A percentile compares a stretch with the other conserved stretches of the same genome.
phyloP scores from a whole-genome alignment of 2,329 filamentous ascomycete genomes.

The Pseudocercospora cruenta region DNA sequence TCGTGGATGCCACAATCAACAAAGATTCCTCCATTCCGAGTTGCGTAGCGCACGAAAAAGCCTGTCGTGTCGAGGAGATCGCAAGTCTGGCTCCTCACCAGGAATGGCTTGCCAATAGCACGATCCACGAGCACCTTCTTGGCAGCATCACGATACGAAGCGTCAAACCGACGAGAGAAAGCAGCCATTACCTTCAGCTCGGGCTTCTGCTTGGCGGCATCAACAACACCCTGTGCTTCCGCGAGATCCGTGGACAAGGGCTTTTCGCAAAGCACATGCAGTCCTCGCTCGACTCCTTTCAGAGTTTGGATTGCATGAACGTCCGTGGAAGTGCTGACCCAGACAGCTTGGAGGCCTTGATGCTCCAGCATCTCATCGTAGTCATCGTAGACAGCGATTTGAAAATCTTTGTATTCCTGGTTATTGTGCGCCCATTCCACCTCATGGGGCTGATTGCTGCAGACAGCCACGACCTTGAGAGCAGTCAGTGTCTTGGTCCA shows the following conservation, averaged over 20 bases:
- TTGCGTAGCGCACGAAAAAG: conserved; percentile 48
- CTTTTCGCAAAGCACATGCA: conserved; percentile 63
- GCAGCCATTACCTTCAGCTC: conserved; percentile 50
- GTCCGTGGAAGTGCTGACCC: conserved; percentile 57
- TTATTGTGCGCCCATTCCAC: conserved; percentile 52
- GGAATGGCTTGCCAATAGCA: conserved; percentile 44
- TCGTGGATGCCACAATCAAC: conserved; percentile 50
- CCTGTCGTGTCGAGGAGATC: conserved; percentile 43
- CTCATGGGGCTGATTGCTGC: conserved; percentile 32
- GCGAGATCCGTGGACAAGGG: conserved; percentile 39
- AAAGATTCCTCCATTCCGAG: conserved; percentile 47
- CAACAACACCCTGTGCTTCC: conserved; percentile 36
- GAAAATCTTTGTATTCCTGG: conserved; percentile 49
- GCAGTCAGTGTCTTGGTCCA: not conserved
- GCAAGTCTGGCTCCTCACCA: conserved; percentile 47
- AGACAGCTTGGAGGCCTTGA: conserved; percentile 57
- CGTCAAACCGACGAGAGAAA: conserved; percentile 51
- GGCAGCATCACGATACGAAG: conserved; percentile 44
- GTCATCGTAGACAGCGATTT: conserved; percentile 55
- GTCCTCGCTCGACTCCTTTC: conserved; percentile 56
- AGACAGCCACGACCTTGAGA: conserved; percentile 52
- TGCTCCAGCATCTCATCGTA: conserved; percentile 62
- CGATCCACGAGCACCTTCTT: conserved; percentile 39
- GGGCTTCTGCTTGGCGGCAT: conserved; percentile 41
- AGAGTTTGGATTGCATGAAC: conserved; percentile 61